Base-by-base conservation (phyloP, 1,284 basidiomycete genomes). In the Blastosporella zonata region DNA sequence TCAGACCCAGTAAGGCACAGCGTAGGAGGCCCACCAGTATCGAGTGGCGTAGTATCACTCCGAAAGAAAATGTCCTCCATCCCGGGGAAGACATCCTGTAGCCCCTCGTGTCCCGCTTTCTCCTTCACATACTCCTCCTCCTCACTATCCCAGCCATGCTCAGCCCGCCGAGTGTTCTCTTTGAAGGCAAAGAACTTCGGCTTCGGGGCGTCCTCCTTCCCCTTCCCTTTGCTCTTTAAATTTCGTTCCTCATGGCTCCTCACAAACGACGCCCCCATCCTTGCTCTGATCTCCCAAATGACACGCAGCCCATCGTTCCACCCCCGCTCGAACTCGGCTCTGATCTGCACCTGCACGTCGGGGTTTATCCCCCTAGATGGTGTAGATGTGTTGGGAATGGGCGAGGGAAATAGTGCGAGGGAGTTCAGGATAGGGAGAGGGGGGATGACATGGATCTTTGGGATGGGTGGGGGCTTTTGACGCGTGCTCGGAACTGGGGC, bases 241-340 rank as follows among this genome's bases (percentile, higher is more conserved):
- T 13, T 18, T 7, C 2, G 28, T 5, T 31, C 17, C n/a, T 40
- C 40, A 21, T 49, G 48, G 15, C 17, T 27, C 33, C 46, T 17
- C 6, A 37, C 2, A 29, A 58, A 54, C 8, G 50, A 49, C 18
- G 43, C 28, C 0, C 46, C 53, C 23, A 58, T 36, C 33, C 58
- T 34, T 13, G 37, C 46, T n/a, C 54, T 53, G 17, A 39, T 49
- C 31, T 59, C 53, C 47, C 53, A 51, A 15, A 58, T n/a, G 3
- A 58, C 51, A 5, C 56, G 46, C n/a, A 59, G 4, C 2, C 58
- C 58, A 22, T 58, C 58, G 21, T 42, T 62, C 84, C 84, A 87
- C 7, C 84, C 84, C 27, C 64, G 68, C 59, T 72, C 71, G 56
- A 86, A 88, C 54, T 78, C 73, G 3, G 60, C 60, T 12, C 71